Conservation (phyloP, 306 rosid species). For the Mimosa bimucronata region DNA sequence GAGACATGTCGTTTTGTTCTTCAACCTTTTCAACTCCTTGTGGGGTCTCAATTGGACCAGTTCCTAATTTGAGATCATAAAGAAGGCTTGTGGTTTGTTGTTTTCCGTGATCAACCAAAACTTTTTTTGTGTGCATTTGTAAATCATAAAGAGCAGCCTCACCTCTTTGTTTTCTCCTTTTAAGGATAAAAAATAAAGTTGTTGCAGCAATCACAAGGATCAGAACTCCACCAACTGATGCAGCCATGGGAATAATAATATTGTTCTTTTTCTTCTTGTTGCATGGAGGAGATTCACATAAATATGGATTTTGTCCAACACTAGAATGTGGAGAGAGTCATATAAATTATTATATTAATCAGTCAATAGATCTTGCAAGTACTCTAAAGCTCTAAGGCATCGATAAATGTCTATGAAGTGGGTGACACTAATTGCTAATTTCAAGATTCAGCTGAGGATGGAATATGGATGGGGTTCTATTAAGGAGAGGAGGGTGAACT, state of each 20-base stretch:
- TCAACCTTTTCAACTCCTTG: neutral
- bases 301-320: slow-evolving; percentile 43
- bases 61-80: neutral
- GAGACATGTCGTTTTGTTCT: neutral
- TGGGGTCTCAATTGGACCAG: neutral
- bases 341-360: neutral
- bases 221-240: slow-evolving; percentile 42
- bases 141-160: neutral
- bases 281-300: slow-evolving; percentile 39
- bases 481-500: neutral
- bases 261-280: slow-evolving; percentile 17
- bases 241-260: slow-evolving; percentile 37
- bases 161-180: slow-evolving; percentile 38
- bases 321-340: slow-evolving; percentile 36
- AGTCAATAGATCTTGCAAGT: neutral
- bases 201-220: slow-evolving; percentile 25
- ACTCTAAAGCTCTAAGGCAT: neutral
- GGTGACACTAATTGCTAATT: neutral
- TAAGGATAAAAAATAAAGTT: slow-evolving; percentile 24
- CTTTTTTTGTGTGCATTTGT: neutral
- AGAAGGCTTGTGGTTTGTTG: neutral
- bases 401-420: neutral
- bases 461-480: neutral
- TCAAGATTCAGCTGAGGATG: no score
- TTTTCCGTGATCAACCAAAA: neutral